Evolutionary conservation across 2,329 filamentous ascomycete species (phyloP).

Genomic region (Microdochium paspali): DNA sequence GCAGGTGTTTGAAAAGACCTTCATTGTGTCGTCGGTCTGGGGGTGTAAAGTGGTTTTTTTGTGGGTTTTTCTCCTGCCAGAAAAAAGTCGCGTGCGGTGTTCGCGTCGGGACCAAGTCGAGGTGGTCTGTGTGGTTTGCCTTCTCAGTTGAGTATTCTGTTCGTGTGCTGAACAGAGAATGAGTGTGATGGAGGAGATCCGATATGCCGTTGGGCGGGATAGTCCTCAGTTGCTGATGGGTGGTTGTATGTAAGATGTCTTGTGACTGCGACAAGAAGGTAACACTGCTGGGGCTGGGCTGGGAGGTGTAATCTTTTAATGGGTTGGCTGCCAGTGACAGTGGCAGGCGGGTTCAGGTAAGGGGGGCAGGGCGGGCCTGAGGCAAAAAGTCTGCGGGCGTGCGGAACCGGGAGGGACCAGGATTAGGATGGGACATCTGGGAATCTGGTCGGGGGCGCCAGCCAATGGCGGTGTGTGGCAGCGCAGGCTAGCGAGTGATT

Average conservation of each 20-base stretch:
- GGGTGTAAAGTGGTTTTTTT: neutral
- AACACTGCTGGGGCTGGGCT: neutral
- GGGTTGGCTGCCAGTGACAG: neutral
- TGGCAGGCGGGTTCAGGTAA: too few relatives aligned
- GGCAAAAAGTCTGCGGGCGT: neutral
- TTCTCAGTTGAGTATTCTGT: neutral
- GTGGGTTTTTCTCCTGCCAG: neutral
- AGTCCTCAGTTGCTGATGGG: neutral
- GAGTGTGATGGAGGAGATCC: neutral
- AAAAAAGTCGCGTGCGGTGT: neutral
- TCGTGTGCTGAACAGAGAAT: neutral
- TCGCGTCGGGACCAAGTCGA: neutral
- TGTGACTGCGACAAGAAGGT: neutral
- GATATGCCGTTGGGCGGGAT: neutral
- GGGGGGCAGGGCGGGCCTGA: neutral
- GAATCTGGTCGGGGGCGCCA: too few relatives aligned
- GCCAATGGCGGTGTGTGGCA: neutral
- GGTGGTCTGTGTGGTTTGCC: neutral
- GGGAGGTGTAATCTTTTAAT: neutral
- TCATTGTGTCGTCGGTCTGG: constrained; percentile 50
- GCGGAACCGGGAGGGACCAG: neutral
- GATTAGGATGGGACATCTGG: neutral
- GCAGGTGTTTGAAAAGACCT: constrained; percentile 84
- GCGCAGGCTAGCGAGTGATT: neutral
- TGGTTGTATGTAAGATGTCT: neutral